Conservation (phyloP, 2,329 filamentous ascomycete species). For the Fusarium tricinctum region DNA sequence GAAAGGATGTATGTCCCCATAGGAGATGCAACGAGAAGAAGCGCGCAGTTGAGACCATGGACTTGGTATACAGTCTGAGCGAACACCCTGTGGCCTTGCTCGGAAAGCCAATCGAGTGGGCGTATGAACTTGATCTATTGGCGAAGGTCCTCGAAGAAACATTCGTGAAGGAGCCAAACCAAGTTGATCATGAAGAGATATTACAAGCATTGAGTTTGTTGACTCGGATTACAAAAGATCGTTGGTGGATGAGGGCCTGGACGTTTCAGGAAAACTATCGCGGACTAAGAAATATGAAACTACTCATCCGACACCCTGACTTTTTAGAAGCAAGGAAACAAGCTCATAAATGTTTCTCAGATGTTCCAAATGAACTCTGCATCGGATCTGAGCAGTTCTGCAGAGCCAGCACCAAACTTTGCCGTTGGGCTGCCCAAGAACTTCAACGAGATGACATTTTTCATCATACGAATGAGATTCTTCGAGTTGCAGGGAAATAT, state of each 20-base stretch:
- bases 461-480: neutral
- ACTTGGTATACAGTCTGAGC: constrained; percentile 2
- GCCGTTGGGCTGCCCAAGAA: too few species aligned
- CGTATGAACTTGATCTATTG: constrained; percentile 5
- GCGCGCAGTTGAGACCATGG: constrained; percentile 2
- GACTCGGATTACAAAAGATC: constrained; percentile 7
- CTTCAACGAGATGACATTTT: neutral
- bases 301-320: neutral
- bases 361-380: neutral
- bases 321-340: constrained; percentile 1
- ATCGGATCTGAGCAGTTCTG: neutral
- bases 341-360: neutral
- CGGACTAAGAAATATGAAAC: neutral
- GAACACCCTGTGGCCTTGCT: constrained; percentile 1
- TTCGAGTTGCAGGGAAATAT: neutral
- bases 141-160: neutral
- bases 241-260: constrained; percentile 8
- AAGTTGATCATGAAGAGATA: neutral
- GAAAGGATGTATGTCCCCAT: neutral
- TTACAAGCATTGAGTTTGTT: neutral
- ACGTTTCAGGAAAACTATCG: constrained; percentile 9
- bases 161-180: neutral
- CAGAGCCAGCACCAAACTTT: neutral
- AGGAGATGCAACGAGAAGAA: neutral
- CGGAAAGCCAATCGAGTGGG: constrained; percentile 9